Percentiles rank a stretch among this genome's conserved stretches.
Evolutionary conservation across 768 basidiomycete genomes (phyloP).

Genomic region (Ramaria rubella): DNA sequence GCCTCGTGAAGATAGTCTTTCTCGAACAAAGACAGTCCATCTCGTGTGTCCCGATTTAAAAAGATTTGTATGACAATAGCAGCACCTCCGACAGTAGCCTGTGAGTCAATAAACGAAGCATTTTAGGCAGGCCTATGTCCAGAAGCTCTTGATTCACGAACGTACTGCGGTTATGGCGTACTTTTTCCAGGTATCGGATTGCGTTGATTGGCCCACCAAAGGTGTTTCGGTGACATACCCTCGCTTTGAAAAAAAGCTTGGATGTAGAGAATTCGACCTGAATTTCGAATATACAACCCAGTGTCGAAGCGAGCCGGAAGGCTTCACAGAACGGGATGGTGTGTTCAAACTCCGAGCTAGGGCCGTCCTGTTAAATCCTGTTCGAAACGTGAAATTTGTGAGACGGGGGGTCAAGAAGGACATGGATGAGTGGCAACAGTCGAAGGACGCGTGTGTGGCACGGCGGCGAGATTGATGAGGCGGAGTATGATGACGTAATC

Average conservation of each 20-base stretch:
- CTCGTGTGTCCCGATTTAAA: conserved; percentile 76
- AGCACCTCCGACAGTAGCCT: conserved; percentile 70
- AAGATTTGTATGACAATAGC: conserved; percentile 56
- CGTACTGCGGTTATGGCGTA: conserved; percentile 49
- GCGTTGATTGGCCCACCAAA: conserved; percentile 31
- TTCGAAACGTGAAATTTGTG: not conserved
- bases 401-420: not conserved
- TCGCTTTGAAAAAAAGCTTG: not conserved
- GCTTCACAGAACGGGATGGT: not conserved
- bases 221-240: conserved; percentile 13
- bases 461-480: not conserved
- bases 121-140: not conserved
- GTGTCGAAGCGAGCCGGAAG: not conserved
- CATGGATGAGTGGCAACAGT: not conserved
- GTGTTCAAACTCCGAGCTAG: not conserved
- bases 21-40: conserved; percentile 54
- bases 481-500: not conserved
- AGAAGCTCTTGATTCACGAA: conserved; percentile 5
- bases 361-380: not conserved
- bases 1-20: conserved; percentile 65
- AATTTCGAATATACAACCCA: not conserved
- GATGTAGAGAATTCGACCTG: not conserved
- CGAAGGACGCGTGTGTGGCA: not conserved
- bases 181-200: conserved; percentile 40
- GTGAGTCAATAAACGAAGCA: not conserved